phyloP scores from a whole-genome alignment of 768 basidiomycete species.

The Kwoniella bestiolae region DNA sequence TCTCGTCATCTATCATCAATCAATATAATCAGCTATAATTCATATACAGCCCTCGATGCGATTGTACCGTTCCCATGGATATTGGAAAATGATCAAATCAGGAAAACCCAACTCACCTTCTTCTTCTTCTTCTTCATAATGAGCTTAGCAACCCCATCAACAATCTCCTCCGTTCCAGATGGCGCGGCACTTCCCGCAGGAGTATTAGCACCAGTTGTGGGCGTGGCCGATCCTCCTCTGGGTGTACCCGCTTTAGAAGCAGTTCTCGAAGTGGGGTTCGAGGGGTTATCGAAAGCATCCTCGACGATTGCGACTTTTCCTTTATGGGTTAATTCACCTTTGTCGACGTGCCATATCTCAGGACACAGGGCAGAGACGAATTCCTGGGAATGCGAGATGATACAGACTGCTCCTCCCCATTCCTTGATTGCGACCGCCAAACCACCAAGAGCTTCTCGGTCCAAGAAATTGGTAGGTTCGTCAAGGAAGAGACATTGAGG shows the following conservation, averaged over 20 bases:
- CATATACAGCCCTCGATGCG: too few relatives aligned
- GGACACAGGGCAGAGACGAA: constrained; percentile 62
- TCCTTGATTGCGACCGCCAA: constrained; percentile 92
- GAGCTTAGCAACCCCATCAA: constrained; percentile 43
- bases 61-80: background rate
- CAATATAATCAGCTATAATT: too few relatives aligned
- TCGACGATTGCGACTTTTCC: constrained; percentile 86
- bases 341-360: constrained; percentile 94
- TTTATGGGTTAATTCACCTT: constrained; percentile 79
- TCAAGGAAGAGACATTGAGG: constrained; percentile 63
- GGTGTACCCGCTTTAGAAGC: constrained; percentile 71
- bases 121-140: constrained; percentile 75
- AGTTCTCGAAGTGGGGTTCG: constrained; percentile 70
- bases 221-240: constrained; percentile 60
- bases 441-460: constrained; percentile 89
- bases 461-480: constrained; percentile 96
- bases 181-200: constrained; percentile 56
- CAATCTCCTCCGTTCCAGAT: constrained; percentile 44
- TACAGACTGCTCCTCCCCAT: constrained; percentile 75
- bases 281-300: constrained; percentile 75
- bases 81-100: too few relatives aligned
- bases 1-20: constrained; percentile 44
- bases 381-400: constrained; percentile 85
- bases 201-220: constrained; percentile 67
- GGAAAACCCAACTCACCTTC: constrained; percentile 74